Percentiles rank a stretch among this genome's conserved stretches.
Evolutionary conservation across 352 stramenopile genomes (phyloP).

Genomic region (Globisporangium camurandrum): DNA sequence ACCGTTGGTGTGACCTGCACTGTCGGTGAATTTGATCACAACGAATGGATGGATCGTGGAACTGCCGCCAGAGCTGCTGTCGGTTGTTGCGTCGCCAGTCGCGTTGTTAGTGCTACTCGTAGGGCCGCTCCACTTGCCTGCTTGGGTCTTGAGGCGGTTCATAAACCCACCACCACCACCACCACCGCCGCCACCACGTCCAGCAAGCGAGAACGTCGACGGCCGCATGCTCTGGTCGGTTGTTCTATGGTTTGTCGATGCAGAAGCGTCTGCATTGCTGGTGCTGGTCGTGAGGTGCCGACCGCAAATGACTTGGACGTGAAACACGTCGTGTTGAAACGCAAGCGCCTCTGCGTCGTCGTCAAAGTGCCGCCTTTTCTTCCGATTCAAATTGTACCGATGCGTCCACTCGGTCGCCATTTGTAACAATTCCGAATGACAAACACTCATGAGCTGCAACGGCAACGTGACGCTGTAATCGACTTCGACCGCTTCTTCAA

Average conservation of each 20-base stretch:
- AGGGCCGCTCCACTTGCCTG: slow-evolving; percentile 43
- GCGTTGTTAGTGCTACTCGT: slow-evolving; percentile 7
- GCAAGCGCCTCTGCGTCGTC: slow-evolving; percentile 71
- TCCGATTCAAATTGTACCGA: slow-evolving; percentile 79
- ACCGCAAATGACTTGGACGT: slow-evolving; percentile 57
- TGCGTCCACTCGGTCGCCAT: slow-evolving; percentile 69
- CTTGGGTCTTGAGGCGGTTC: slow-evolving; percentile 58
- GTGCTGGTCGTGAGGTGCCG: slow-evolving; percentile 28
- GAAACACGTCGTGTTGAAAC: slow-evolving; percentile 76
- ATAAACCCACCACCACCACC: too few species aligned
- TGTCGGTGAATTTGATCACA: slow-evolving; percentile 61
- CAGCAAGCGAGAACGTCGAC: slow-evolving; percentile 45
- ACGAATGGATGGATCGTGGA: slow-evolving; percentile 54
- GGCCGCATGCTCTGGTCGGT: slow-evolving; percentile 11
- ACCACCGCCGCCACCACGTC: slow-evolving; percentile 25
- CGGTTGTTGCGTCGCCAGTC: too few species aligned
- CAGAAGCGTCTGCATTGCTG: slow-evolving; percentile 1
- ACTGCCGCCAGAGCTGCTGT: slow-evolving; percentile 9
- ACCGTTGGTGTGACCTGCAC: slow-evolving; percentile 27
- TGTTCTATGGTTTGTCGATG: too few species aligned
- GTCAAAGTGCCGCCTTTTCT: slow-evolving; percentile 67
- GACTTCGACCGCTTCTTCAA: slow-evolving; percentile 72
- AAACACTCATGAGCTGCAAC: slow-evolving; percentile 66
- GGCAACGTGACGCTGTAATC: slow-evolving; percentile 78
- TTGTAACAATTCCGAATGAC: slow-evolving; percentile 56